These are phyloP conservation scores for Abelmoschus esculentus DNA, from an alignment of 345 rosid genomes.

Conservation along the genomic window DNA sequence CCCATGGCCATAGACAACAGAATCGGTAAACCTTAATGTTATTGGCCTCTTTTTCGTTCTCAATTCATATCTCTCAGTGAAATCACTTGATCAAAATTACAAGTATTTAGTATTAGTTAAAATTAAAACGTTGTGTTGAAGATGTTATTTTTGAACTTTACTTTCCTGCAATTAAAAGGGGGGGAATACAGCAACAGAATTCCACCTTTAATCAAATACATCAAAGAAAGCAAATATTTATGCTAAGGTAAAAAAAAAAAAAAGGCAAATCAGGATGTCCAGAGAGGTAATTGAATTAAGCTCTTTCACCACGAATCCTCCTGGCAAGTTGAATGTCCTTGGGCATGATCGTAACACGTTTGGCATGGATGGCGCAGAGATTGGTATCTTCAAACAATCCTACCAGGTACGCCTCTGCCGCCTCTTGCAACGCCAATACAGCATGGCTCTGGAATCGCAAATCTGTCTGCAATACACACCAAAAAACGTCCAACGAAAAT, in stretches of 20 bases:
- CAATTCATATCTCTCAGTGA: too few relatives aligned
- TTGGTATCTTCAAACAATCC: slow-evolving; percentile 93
- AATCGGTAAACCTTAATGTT: not conserved
- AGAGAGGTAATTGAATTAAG: slow-evolving; percentile 19
- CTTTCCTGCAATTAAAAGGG: not conserved
- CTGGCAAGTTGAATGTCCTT: slow-evolving; percentile 81
- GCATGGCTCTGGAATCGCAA: slow-evolving; percentile 94
- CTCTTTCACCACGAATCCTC: slow-evolving; percentile 81
- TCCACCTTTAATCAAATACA: not conserved
- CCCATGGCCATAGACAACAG: not conserved
- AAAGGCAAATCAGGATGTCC: not conserved
- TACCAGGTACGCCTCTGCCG: slow-evolving; percentile 81
- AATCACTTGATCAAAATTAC: too few relatives aligned
- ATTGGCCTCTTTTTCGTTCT: too few relatives aligned
- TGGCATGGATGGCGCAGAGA: slow-evolving; percentile 83
- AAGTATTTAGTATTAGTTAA: too few relatives aligned
- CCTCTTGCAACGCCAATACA: slow-evolving; percentile 80
- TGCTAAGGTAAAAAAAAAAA: not conserved
- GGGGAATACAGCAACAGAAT: not conserved
- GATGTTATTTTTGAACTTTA: too few relatives aligned
- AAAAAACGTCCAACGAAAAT: not conserved
- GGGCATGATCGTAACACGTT: slow-evolving; percentile 88
- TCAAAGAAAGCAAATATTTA: not conserved
- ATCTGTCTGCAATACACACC: slow-evolving; percentile 41
- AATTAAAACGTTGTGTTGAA: too few relatives aligned